Conservation (phyloP, 352 stramenopile genomes). For the Pilasporangium apinafurcum region DNA sequence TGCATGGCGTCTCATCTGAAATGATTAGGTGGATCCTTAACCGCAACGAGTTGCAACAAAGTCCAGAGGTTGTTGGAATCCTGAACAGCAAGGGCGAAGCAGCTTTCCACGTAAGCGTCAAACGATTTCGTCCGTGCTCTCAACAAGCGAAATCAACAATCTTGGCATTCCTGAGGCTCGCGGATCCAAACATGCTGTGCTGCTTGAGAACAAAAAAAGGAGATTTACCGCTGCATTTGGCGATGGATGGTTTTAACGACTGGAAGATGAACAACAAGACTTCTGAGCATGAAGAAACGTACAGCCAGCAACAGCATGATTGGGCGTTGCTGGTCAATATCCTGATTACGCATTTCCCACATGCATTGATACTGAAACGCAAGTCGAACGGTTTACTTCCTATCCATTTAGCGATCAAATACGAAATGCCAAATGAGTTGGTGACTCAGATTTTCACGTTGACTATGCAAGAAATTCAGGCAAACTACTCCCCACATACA, state of each 20-base stretch:
- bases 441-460: constrained; percentile 7
- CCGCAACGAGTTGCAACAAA: too few species aligned
- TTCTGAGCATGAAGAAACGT: background rate
- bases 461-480: background rate
- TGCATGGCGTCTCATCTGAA: constrained; percentile 23
- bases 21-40: constrained; percentile 31
- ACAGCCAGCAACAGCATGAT: background rate
- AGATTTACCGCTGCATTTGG: constrained; percentile 45
- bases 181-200: constrained; percentile 17
- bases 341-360: constrained; percentile 12
- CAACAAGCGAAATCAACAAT: constrained; percentile 27
- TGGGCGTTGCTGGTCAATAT: constrained; percentile 24
- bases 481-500: background rate
- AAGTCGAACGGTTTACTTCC: constrained; percentile 21
- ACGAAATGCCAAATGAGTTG: constrained; percentile 14
- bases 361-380: constrained; percentile 11
- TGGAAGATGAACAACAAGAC: constrained; percentile 5
- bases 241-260: constrained; percentile 31
- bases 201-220: constrained; percentile 23
- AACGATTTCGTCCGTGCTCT: constrained; percentile 12
- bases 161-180: constrained; percentile 31
- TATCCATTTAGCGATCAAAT: constrained; percentile 40
- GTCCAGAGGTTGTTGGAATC: constrained; percentile 4
- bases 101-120: constrained; percentile 37
- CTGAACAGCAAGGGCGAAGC: constrained; percentile 31